phyloP scores from a whole-genome alignment of 768 basidiomycete species.

The Russula earlei region DNA sequence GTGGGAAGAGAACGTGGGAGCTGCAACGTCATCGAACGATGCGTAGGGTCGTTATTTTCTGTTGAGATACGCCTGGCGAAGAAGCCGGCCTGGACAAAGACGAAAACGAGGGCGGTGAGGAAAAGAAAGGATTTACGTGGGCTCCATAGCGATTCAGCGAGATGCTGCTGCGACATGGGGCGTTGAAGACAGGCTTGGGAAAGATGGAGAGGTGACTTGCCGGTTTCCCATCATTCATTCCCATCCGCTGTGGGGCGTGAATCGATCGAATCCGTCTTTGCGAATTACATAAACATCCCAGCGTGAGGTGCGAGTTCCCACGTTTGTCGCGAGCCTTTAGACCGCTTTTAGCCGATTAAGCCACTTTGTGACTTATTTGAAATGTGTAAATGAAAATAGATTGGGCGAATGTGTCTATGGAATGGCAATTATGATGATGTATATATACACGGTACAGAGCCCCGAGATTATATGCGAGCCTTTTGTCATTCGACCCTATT shows the following conservation, averaged over 20 bases:
- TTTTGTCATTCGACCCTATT: not conserved
- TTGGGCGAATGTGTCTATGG: not conserved
- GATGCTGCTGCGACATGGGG: slow-evolving; percentile 15
- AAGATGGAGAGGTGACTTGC: too few species aligned
- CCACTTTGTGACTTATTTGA: too few species aligned
- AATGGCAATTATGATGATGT: not conserved
- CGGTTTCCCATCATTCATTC: too few species aligned
- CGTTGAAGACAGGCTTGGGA: not conserved
- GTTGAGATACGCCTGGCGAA: slow-evolving; percentile 25
- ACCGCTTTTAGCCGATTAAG: too few species aligned
- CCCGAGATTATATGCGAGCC: not conserved
- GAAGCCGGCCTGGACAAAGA: slow-evolving; percentile 29
- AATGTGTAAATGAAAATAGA: not conserved
- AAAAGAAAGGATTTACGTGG: slow-evolving; percentile 20
- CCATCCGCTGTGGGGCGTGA: too few species aligned
- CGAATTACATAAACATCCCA: too few species aligned
- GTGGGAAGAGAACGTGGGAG: slow-evolving; percentile 21
- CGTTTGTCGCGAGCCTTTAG: too few species aligned
- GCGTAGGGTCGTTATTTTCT: slow-evolving; percentile 22
- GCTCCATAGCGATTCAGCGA: not conserved
- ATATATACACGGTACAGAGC: not conserved
- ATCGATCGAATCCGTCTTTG: too few species aligned
- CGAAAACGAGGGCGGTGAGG: slow-evolving; percentile 22
- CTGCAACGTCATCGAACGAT: slow-evolving; percentile 19
- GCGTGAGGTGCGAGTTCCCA: too few species aligned